These are phyloP conservation scores for Hydrangea macrophylla DNA, from an alignment of 148 eudicot species.

Conservation along the genomic window DNA sequence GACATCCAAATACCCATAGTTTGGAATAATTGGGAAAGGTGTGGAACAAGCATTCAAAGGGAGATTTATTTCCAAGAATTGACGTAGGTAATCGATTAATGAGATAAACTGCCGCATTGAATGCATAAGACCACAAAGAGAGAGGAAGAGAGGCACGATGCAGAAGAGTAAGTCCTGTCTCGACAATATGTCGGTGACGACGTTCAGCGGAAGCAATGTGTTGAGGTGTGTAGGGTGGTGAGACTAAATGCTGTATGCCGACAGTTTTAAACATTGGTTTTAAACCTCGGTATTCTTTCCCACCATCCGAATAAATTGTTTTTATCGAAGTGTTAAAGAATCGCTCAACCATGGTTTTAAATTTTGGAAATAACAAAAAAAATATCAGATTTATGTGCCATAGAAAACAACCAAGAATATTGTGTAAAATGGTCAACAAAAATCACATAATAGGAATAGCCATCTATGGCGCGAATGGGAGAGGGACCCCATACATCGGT, in stretches of 20 bases:
- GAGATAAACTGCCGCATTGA: neutral
- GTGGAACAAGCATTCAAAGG: neutral
- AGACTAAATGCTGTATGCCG: neutral
- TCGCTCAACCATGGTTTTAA: neutral
- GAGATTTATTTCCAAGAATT: neutral
- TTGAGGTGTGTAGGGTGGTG: neutral
- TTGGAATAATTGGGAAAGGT: neutral
- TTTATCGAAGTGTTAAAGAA: neutral
- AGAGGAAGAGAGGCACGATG: neutral
- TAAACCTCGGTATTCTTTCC: neutral
- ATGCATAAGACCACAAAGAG: neutral
- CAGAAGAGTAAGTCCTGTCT: neutral
- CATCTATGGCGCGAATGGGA: neutral
- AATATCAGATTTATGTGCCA: neutral
- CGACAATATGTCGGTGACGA: neutral
- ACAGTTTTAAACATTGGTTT: too few species aligned
- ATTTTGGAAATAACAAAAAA: neutral
- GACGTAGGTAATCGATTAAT: neutral
- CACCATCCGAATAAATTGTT: neutral
- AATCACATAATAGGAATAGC: neutral
- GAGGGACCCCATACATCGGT: neutral
- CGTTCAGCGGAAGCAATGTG: neutral
- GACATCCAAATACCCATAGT: too few species aligned
- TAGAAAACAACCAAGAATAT: neutral
- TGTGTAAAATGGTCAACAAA: neutral